A percentile compares a stretch with the other conserved stretches of the same genome.
Conservation (phyloP, 2,329 filamentous ascomycete genomes). For the Cadophora malorum region DNA sequence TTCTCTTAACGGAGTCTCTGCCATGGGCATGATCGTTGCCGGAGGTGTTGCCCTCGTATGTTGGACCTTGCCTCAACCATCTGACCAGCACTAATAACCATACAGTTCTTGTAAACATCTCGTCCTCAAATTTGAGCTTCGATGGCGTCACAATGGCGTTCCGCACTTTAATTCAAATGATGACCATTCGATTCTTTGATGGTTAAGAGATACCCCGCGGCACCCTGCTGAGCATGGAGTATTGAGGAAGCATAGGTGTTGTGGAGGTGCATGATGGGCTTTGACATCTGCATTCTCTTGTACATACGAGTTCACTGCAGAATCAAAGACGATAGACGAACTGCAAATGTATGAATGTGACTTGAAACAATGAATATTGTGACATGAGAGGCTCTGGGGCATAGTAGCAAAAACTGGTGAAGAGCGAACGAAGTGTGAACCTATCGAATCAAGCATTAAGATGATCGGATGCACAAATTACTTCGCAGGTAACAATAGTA, state of each 20-base stretch:
- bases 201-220: conserved; percentile 36
- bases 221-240: conserved; percentile 36
- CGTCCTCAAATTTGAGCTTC: conserved; percentile 33
- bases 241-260: conserved; percentile 33
- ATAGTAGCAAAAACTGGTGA: background rate
- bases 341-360: conserved; percentile 16
- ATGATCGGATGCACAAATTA: background rate
- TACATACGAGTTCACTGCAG: conserved; percentile 35
- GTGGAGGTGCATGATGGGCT: conserved; percentile 37
- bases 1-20: conserved; percentile 41
- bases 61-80: conserved; percentile 4
- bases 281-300: conserved; percentile 39
- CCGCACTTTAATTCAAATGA: conserved; percentile 39
- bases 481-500: background rate
- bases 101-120: conserved; percentile 42
- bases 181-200: conserved; percentile 37
- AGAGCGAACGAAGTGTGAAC: background rate
- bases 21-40: conserved; percentile 44
- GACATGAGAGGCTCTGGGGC: background rate
- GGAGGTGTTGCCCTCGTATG: conserved; percentile 46
- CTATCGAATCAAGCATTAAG: background rate
- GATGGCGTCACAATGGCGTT: conserved; percentile 38
- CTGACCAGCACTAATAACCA: conserved; percentile 28
- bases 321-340: conserved; percentile 28
- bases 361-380: background rate